These are phyloP conservation scores for Lophiotrema nucula DNA, from an alignment of 495 filamentous ascomycete species.

Conservation along the genomic window DNA sequence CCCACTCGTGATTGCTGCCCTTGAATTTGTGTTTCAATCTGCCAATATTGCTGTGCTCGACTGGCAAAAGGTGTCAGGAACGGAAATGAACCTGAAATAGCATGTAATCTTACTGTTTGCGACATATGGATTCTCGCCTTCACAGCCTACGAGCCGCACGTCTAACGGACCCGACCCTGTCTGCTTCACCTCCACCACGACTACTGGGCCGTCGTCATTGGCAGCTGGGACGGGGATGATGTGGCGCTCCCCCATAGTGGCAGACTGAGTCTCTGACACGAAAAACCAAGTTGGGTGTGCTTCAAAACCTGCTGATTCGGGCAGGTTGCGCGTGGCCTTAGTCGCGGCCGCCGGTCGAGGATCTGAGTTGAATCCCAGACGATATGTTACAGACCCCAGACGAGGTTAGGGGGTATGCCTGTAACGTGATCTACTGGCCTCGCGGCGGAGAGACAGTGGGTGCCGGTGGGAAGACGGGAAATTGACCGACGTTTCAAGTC, in stretches of 20 bases:
- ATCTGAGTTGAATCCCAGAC: conserved; percentile 19
- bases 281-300: neutral
- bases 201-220: conserved; percentile 3
- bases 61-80: conserved; percentile 14
- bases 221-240: conserved; percentile 25
- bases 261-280: conserved; percentile 12
- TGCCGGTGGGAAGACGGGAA: conserved; percentile 9
- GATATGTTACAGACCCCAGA: conserved; percentile 23
- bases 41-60: conserved; percentile 27
- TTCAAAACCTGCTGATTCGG: conserved; percentile 21
- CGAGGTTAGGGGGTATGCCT: conserved; percentile 17
- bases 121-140: conserved; percentile 29
- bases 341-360: neutral
- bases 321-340: conserved; percentile 4
- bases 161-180: conserved; percentile 26
- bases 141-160: conserved; percentile 26
- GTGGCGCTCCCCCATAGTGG: conserved; percentile 14
- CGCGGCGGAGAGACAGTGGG: neutral
- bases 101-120: conserved; percentile 27
- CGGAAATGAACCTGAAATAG: conserved; percentile 17
- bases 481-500: conserved; percentile 27
- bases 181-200: conserved; percentile 30
- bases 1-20: conserved; percentile 59
- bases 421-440: no score
- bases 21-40: conserved; percentile 27